Evolutionary conservation across 2,329 filamentous ascomycete species (phyloP).

Genomic region (Claviceps africana): DNA sequence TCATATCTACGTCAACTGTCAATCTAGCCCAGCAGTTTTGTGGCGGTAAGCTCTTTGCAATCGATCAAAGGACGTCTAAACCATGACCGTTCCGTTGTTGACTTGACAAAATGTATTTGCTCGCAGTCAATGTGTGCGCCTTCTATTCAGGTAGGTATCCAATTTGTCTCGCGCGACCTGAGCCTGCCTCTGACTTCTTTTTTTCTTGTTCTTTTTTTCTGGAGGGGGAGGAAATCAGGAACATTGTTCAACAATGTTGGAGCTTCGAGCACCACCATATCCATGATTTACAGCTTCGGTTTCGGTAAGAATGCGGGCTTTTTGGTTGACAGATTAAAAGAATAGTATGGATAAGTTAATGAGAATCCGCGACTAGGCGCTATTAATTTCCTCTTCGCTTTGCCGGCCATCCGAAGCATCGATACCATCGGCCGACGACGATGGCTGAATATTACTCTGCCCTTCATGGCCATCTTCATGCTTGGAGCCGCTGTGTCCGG

Average conservation of each 20-base stretch:
- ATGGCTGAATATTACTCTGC: conserved; percentile 29
- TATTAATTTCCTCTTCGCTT: conserved; percentile 28
- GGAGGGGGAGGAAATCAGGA: too few relatives aligned
- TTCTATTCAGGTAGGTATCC: conserved; percentile 27
- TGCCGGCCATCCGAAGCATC: conserved; percentile 22
- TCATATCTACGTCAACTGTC: conserved; percentile 18
- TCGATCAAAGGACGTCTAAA: background rate
- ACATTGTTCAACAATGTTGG: conserved; percentile 14
- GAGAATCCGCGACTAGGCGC: conserved; percentile 12
- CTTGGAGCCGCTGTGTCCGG: conserved; percentile 23
- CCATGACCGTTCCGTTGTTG: background rate
- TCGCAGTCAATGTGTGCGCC: conserved; percentile 25
- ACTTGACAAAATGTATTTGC: background rate
- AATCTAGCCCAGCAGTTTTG: conserved; percentile 21
- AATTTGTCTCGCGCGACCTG: too few relatives aligned
- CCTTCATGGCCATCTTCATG: conserved; percentile 29
- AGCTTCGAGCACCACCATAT: conserved; percentile 5
- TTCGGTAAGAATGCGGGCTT: conserved; percentile 14
- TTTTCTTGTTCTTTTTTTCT: background rate
- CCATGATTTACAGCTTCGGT: conserved; percentile 17
- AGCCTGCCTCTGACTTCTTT: background rate
- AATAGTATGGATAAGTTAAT: background rate
- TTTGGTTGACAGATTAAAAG: background rate
- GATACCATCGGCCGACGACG: conserved; percentile 26
- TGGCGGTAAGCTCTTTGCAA: conserved; percentile 11